A percentile compares a stretch with the other conserved stretches of the same genome.
These are phyloP conservation scores for Neonectria coccinea DNA, from an alignment of 2,329 filamentous ascomycete genomes.

Conservation along the genomic window DNA sequence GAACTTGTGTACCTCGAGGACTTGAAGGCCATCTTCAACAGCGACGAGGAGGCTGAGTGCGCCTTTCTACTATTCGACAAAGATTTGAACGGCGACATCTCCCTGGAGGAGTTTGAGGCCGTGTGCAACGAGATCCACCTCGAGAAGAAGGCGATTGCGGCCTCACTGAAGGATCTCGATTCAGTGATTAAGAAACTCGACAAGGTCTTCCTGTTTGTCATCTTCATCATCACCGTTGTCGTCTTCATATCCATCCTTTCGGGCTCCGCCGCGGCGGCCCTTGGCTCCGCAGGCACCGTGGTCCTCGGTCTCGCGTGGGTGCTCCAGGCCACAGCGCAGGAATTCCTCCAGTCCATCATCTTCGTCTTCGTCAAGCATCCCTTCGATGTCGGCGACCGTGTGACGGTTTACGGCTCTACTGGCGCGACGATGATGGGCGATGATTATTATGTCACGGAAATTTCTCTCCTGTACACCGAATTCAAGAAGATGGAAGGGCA, in stretches of 20 bases:
- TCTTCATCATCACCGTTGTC: conserved; percentile 81
- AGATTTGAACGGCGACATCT: conserved; percentile 96
- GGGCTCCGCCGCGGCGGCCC: conserved; percentile 86
- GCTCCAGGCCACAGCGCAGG: conserved; percentile 91
- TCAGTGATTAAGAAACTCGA: conserved; percentile 93
- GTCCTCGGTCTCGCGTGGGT: conserved; percentile 94
- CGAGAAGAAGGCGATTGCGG: conserved; percentile 94
- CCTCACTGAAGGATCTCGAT: conserved; percentile 93
- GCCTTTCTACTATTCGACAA: conserved; percentile 96
- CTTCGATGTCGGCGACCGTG: conserved; percentile 94
- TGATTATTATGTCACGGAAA: conserved; percentile 96
- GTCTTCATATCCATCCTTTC: conserved; percentile 93
- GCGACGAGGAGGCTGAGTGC: conserved; percentile 86
- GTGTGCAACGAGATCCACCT: conserved; percentile 95
- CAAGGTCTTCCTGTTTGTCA: conserved; percentile 88
- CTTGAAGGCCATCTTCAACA: conserved; percentile 81
- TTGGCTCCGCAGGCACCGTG: conserved; percentile 89
- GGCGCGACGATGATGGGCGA: conserved; percentile 83
- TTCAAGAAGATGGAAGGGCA: conserved; percentile 99
- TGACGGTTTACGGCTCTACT: conserved; percentile 91
- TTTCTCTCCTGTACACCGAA: conserved; percentile 92
- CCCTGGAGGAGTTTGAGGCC: conserved; percentile 92
- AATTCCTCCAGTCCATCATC: conserved; percentile 92
- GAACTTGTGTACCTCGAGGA: conserved; percentile 85
- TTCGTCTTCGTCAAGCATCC: conserved; percentile 98